Evolutionary conservation across 2,329 filamentous ascomycete genomes (phyloP).

Genomic region (Fusarium sp.): DNA sequence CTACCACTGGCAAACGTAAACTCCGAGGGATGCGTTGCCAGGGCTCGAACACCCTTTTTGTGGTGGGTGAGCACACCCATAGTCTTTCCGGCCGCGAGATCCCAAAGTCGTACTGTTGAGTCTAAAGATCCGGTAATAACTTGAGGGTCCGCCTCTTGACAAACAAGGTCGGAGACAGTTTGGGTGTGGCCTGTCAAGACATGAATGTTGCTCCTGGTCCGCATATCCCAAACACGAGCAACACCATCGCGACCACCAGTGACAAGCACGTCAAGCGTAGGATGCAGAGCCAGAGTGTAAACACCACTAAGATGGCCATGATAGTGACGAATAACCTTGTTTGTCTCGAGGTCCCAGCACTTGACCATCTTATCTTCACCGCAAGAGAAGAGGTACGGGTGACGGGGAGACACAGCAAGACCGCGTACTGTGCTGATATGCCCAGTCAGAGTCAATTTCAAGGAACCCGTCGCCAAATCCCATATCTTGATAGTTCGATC

Average conservation of each 20-base stretch:
- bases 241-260: constrained; percentile 96
- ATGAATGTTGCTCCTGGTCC: constrained; percentile 94
- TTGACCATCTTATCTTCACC: constrained; percentile 99
- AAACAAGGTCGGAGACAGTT: constrained; percentile 89
- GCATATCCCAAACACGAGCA: constrained; percentile 98
- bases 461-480: constrained; percentile 90
- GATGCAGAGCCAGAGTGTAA: constrained; percentile 92
- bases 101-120: constrained; percentile 91
- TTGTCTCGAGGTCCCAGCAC: constrained; percentile 99
- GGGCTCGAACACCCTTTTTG: constrained; percentile 93
- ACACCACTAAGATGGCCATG: constrained; percentile 97
- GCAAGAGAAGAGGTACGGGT: constrained; percentile 97
- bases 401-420: constrained; percentile 89
- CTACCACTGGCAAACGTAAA: constrained; percentile 97
- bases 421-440: constrained; percentile 95
- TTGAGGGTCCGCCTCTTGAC: constrained; percentile 96
- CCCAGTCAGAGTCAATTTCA: constrained; percentile 88
- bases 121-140: constrained; percentile 95
- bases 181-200: constrained; percentile 91
- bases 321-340: constrained; percentile 98
- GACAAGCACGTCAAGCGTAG: constrained; percentile 92
- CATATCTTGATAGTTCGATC: constrained; percentile 99
- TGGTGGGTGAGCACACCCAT: constrained; percentile 97
- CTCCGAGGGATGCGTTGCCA: constrained; percentile 88
- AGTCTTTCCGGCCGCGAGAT: constrained; percentile 93